Evolutionary conservation across 495 filamentous ascomycete genomes (phyloP), one percentile per base, ranked within the genome.

Genomic region (Penicillium bovifimosum): DNA sequence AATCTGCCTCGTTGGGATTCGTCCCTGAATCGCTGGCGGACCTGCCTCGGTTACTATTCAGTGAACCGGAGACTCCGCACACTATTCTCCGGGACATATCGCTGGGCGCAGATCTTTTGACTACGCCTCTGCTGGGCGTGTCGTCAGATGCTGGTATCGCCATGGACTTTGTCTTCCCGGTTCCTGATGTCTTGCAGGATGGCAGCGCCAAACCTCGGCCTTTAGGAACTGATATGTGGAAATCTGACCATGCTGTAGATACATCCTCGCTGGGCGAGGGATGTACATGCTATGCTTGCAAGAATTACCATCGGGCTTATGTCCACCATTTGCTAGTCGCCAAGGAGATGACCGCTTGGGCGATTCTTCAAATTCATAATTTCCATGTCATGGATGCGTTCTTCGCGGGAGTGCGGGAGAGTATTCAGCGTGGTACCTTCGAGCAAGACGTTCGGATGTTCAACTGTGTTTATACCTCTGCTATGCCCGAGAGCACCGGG

Each of bases 321-420:
- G 56, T 97, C 29, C 85, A 90, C 52, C 95, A 98, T 63, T 78
- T 98, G 5, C 78, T 98, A 4, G 66, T 75, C 13, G 89, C 93
- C 0, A 91, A 90, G 58, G 93, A 98, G 67, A 96, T 98, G 95
- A 83, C 96, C 2, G 92, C 82, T 20, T 98, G 93, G 93, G 86
- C 88, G 2, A 76, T 98, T 11, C 72, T 98, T 24, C 91, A 96
- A 65, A 76, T 95, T 10, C 93, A 98, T 69, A 98, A 98, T 64
- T 79, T 88, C 58, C 76, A 83, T 27, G 69, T 87, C 2, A 64
- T 95, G 41, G 76, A 83, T 45, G 36, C 61, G 0, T 97, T 98
- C 74, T 96, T 97, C 64, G 64, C 73, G 0, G 74, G 73, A 0
- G 74, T 95, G 5, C 81, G 91, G 6, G 60, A 65, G 2, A 82